phyloP scores from a whole-genome alignment of 352 stramenopile genomes.

The Globisporangium takayamanum region DNA sequence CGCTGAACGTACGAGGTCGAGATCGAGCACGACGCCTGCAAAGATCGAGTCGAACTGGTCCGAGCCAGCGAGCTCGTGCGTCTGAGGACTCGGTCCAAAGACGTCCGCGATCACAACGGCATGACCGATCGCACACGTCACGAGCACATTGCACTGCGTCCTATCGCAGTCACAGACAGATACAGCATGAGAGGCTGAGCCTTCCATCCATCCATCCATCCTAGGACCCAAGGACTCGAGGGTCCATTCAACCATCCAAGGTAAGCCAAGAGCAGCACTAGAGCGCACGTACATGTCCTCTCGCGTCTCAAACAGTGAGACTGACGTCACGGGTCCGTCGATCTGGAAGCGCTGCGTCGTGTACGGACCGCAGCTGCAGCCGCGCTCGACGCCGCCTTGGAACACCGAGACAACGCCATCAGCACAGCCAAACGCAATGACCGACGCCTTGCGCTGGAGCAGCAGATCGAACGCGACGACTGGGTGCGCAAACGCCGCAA shows the following conservation, averaged over 20 bases:
- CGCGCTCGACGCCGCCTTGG: conserved; percentile 23
- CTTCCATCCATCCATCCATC: neutral
- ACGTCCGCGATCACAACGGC: conserved; percentile 51
- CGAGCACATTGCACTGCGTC: conserved; percentile 45
- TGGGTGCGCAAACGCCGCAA: conserved; percentile 46
- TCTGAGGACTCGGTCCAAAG: conserved; percentile 17
- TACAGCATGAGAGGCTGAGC: neutral
- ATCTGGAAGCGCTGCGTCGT: conserved; percentile 43
- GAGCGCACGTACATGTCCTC: neutral
- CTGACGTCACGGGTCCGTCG: conserved; percentile 51
- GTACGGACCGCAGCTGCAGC: conserved; percentile 38
- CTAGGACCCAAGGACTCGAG: neutral
- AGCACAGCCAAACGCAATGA: conserved; percentile 58
- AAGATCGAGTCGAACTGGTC: conserved; percentile 66
- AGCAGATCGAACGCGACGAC: conserved; percentile 42
- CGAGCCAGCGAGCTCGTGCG: conserved; percentile 29
- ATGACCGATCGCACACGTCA: conserved; percentile 55
- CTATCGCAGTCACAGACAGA: neutral
- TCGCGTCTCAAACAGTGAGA: conserved; percentile 35
- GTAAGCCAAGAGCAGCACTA: neutral
- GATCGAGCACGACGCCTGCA: conserved; percentile 35
- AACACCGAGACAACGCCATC: conserved; percentile 59
- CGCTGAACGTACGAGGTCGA: conserved; percentile 39
- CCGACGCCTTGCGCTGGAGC: conserved; percentile 22
- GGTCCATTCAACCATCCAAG: neutral